Evolutionary conservation across 768 basidiomycete species (phyloP).

Genomic region (Suillus plorans): DNA sequence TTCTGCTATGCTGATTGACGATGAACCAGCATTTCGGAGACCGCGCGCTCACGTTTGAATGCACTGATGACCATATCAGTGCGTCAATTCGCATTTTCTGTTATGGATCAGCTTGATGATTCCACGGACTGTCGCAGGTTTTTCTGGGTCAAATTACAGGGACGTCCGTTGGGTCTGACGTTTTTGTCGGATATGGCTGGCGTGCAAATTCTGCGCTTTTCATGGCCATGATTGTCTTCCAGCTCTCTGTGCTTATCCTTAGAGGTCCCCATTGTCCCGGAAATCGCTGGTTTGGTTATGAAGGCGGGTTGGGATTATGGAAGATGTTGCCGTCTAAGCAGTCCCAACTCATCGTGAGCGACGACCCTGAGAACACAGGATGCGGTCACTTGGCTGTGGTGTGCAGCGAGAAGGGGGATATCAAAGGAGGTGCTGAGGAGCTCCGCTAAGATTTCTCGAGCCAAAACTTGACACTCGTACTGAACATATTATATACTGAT

Average conservation of each 20-base stretch:
- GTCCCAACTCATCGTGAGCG: background rate
- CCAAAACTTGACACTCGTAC: background rate
- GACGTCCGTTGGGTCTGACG: constrained; percentile 37
- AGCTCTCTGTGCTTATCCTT: constrained; percentile 33
- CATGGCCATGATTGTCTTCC: constrained; percentile 36
- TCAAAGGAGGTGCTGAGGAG: background rate
- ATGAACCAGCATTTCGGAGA: constrained; percentile 23
- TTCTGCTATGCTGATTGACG: constrained; percentile 10
- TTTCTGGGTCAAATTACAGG: constrained; percentile 42
- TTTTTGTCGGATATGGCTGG: constrained; percentile 43
- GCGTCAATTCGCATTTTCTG: background rate
- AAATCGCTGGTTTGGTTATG: constrained; percentile 57
- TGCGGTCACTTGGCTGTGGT: too few species aligned
- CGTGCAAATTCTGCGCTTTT: constrained; percentile 30
- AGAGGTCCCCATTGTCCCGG: constrained; percentile 38
- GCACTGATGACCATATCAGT: constrained; percentile 29
- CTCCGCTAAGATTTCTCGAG: background rate
- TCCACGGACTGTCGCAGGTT: constrained; percentile 13
- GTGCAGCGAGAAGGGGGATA: background rate
- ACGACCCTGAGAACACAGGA: background rate
- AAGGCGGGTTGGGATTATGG: constrained; percentile 43
- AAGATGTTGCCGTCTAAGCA: background rate
- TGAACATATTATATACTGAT: background rate
- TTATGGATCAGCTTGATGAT: background rate
- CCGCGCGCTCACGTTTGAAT: constrained; percentile 27